Evolutionary conservation across 1,139 yeast species (phyloP).

Genomic region (Diutina scorzettiae): DNA sequence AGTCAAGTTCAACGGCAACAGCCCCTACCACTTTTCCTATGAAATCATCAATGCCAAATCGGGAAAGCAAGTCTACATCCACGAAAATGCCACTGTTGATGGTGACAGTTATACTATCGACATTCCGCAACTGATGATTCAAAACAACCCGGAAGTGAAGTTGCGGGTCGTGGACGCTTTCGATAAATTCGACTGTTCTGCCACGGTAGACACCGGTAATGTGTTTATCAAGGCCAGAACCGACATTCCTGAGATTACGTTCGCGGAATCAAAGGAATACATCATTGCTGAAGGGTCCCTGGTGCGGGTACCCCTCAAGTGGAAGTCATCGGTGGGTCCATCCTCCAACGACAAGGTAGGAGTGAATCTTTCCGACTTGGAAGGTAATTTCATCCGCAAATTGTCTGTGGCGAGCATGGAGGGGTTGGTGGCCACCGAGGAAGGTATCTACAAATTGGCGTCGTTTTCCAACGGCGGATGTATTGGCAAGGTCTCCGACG

Average conservation of each 20-base stretch:
- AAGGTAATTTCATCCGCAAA: not conserved
- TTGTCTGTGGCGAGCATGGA: conserved; percentile 20
- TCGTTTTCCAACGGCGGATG: conserved; percentile 59
- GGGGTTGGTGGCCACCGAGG: conserved; percentile 34
- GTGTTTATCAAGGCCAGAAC: conserved; percentile 19
- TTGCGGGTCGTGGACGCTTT: conserved; percentile 50
- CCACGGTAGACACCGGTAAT: conserved; percentile 20
- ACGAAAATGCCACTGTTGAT: conserved; percentile 31
- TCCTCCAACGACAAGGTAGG: conserved; percentile 16
- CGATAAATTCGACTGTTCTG: conserved; percentile 68
- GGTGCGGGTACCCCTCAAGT: conserved; percentile 45
- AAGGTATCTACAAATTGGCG: conserved; percentile 53
- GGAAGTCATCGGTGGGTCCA: conserved; percentile 20
- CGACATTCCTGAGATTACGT: conserved; percentile 21
- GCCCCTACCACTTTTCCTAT: conserved; percentile 65
- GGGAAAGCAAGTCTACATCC: conserved; percentile 31
- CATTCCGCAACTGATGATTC: conserved; percentile 37
- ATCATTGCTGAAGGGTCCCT: conserved; percentile 51
- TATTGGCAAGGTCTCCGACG: conserved; percentile 38
- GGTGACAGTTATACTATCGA: conserved; percentile 23
- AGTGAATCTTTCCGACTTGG: not conserved
- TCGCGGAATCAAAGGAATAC: conserved; percentile 7
- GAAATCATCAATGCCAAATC: conserved; percentile 27
- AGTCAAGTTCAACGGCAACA: conserved; percentile 57
- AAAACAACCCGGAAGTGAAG: conserved; percentile 55